Conservation (phyloP, 2,329 filamentous ascomycete genomes). For the Cercospora zeae-maydis region DNA sequence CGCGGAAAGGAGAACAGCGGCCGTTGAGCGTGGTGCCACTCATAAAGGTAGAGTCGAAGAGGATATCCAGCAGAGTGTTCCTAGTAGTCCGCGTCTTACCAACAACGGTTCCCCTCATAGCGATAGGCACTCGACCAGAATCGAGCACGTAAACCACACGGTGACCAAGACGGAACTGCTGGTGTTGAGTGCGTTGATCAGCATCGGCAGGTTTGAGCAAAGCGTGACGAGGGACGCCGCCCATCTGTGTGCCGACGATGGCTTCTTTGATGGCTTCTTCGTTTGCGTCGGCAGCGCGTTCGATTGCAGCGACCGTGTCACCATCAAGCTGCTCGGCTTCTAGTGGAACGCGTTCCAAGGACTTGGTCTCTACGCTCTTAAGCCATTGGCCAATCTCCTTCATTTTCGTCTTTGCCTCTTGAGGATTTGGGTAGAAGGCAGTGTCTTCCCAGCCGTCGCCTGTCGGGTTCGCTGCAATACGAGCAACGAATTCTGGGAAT, state of each 20-base stretch:
- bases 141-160: conserved; percentile 89
- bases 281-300: conserved; percentile 66
- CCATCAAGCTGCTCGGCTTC: conserved; percentile 96
- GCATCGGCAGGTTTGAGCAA: conserved; percentile 91
- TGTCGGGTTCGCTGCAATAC: conserved; percentile 78
- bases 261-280: conserved; percentile 47
- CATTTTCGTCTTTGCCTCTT: conserved; percentile 70
- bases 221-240: conserved; percentile 78
- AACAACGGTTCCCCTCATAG: conserved; percentile 86
- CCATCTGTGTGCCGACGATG: conserved; percentile 65
- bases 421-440: conserved; percentile 75
- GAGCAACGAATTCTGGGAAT: conserved; percentile 93
- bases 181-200: conserved; percentile 85
- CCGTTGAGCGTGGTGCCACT: conserved; percentile 89
- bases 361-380: conserved; percentile 84
- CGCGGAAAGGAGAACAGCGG: conserved; percentile 87
- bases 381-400: conserved; percentile 94
- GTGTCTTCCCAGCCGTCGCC: conserved; percentile 79
- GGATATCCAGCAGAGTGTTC: conserved; percentile 77
- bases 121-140: conserved; percentile 91
- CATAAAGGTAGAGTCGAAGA: conserved; percentile 96
- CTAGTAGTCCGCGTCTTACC: conserved; percentile 86
- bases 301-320: conserved; percentile 76
- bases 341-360: conserved; percentile 90
- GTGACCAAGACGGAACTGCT: conserved; percentile 80